phyloP scores from a whole-genome alignment of 148 eudicot species.

The Amaranthus hypochondriacus region DNA sequence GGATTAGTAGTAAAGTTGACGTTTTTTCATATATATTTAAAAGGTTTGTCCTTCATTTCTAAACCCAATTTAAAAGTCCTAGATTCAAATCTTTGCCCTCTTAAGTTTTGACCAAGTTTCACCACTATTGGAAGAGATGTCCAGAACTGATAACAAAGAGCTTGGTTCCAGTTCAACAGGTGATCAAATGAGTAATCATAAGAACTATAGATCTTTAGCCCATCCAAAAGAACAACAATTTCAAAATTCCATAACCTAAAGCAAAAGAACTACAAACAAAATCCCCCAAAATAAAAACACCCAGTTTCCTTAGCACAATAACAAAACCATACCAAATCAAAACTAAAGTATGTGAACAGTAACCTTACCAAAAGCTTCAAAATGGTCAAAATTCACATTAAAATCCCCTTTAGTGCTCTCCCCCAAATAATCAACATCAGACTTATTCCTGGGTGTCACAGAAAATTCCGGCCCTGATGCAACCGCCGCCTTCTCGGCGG shows the following conservation, averaged over 20 bases:
- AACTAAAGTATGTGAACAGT: background rate
- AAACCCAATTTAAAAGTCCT: too few species aligned
- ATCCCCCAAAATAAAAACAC: background rate
- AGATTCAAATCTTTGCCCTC: too few species aligned
- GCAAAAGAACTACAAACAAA: background rate
- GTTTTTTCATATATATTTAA: too few species aligned
- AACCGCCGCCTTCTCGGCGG: constrained; percentile 25
- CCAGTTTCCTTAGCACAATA: background rate
- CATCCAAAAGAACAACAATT: background rate
- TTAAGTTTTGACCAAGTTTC: too few species aligned
- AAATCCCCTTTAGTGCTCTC: constrained; percentile 91
- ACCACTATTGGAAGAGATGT: too few species aligned
- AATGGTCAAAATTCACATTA: constrained; percentile 40
- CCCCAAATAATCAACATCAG: constrained; percentile 73
- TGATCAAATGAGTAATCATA: too few species aligned
- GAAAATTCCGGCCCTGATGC: constrained; percentile 42
- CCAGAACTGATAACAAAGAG: too few species aligned
- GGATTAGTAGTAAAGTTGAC: too few species aligned
- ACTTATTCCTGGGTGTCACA: constrained; percentile 37
- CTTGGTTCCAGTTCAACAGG: too few species aligned
- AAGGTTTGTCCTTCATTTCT: too few species aligned
- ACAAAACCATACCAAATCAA: background rate
- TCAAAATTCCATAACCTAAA: background rate
- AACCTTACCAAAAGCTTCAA: constrained; percentile 28
- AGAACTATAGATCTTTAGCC: too few species aligned